Percentiles rank a stretch among this genome's conserved stretches.
Conservation (phyloP, 495 filamentous ascomycete genomes). For the Xylaria telfairii region DNA sequence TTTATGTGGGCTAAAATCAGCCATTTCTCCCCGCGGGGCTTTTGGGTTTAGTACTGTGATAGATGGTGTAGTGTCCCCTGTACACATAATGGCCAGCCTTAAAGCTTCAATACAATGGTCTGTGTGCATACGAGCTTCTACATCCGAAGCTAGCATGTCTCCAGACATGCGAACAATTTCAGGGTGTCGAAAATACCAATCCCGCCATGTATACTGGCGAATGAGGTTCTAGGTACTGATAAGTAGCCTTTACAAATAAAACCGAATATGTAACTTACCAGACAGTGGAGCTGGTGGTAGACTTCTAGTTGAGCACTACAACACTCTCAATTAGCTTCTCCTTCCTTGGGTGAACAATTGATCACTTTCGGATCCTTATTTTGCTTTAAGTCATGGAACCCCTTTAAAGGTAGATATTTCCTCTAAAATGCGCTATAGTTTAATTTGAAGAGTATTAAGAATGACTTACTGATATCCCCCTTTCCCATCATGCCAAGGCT, state of each 20-base stretch:
- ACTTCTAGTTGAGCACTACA: not conserved
- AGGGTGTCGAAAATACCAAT: not conserved
- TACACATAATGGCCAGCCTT: slow-evolving; percentile 3
- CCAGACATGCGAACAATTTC: slow-evolving; percentile 2
- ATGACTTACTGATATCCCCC: slow-evolving; percentile 11
- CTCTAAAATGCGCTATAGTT: too few species aligned
- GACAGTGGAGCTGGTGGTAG: not conserved
- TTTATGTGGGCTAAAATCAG: not conserved
- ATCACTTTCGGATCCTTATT: not conserved
- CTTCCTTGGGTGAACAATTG: not conserved
- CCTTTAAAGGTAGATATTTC: too few species aligned
- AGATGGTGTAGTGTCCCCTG: not conserved
- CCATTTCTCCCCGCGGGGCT: not conserved
- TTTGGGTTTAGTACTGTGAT: slow-evolving; percentile 6
- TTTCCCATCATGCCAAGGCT: slow-evolving; percentile 17
- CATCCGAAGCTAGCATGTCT: not conserved
- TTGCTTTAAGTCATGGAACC: not conserved
- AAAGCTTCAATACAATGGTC: not conserved
- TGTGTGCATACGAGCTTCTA: not conserved
- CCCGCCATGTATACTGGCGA: slow-evolving; percentile 11
- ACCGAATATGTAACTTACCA: not conserved
- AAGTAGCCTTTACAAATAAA: not conserved
- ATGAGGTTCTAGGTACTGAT: not conserved
- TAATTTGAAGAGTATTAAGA: not conserved
- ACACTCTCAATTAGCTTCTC: not conserved